Percentiles rank a stretch among this genome's conserved stretches.
phyloP scores from a whole-genome alignment of 768 basidiomycete species.

The Tulasnella sp. region DNA sequence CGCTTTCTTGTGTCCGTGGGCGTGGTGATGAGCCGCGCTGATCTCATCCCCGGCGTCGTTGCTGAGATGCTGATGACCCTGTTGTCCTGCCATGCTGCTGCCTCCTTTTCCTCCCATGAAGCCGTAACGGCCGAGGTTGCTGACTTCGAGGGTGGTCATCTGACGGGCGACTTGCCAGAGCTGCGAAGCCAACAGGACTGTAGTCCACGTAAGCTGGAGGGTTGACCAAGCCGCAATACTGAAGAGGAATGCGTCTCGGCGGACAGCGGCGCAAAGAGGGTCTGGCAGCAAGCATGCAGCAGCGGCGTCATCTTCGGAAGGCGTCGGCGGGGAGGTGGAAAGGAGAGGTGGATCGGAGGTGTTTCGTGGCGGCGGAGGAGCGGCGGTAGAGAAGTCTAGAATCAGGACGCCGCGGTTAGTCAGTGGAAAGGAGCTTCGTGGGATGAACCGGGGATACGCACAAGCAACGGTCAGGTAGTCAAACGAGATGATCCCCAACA shows the following conservation, averaged over 20 bases:
- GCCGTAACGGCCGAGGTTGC: slow-evolving; percentile 88
- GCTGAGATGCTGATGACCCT: slow-evolving; percentile 54
- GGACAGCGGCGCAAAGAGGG: slow-evolving; percentile 47
- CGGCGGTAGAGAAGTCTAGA: slow-evolving; percentile 1
- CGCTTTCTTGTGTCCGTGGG: slow-evolving; percentile 30
- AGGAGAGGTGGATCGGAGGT: slow-evolving; percentile 15
- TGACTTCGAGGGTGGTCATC: slow-evolving; percentile 93
- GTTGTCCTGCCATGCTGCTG: slow-evolving; percentile 53
- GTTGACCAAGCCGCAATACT: slow-evolving; percentile 75
- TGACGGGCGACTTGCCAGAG: slow-evolving; percentile 87
- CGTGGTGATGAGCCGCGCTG: slow-evolving; percentile 33
- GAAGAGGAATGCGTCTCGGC: slow-evolving; percentile 74
- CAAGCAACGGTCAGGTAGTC: slow-evolving; percentile 78
- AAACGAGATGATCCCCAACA: slow-evolving; percentile 67
- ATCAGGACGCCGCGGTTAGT: slow-evolving; percentile 21
- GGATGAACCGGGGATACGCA: slow-evolving; percentile 32
- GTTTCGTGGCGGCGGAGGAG: not conserved
- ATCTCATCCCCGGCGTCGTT: slow-evolving; percentile 42
- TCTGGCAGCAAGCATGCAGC: slow-evolving; percentile 58
- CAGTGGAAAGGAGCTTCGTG: slow-evolving; percentile 44
- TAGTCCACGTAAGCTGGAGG: slow-evolving; percentile 91
- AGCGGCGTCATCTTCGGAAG: slow-evolving; percentile 29
- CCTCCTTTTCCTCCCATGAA: slow-evolving; percentile 87
- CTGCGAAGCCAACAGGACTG: slow-evolving; percentile 74
- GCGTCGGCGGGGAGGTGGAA: not conserved